A percentile compares a stretch with the other conserved stretches of the same genome.
Evolutionary conservation across 352 stramenopile genomes (phyloP).

Genomic region (Aphanomyces euteiches): DNA sequence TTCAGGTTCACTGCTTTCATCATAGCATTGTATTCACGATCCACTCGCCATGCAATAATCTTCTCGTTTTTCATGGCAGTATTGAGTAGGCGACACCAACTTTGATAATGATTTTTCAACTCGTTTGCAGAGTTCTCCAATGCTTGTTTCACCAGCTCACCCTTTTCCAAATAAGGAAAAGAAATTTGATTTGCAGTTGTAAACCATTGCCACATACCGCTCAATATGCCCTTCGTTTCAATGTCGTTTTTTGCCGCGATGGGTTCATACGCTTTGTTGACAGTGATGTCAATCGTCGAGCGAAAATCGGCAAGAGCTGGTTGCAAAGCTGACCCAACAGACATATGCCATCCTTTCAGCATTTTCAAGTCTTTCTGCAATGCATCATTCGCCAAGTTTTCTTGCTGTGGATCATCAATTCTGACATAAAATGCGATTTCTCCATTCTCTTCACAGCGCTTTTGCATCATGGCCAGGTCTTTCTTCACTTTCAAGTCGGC

Average conservation of each 20-base stretch:
- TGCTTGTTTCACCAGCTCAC: too few species aligned
- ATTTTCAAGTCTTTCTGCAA: slow-evolving; percentile 1
- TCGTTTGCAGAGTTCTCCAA: too few species aligned
- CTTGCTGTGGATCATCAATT: background rate
- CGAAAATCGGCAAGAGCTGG: too few species aligned
- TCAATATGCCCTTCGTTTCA: too few species aligned
- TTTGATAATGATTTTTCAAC: background rate
- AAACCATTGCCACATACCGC: too few species aligned
- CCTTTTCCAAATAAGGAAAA: too few species aligned
- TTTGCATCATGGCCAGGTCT: background rate
- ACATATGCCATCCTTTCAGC: background rate
- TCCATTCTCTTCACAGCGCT: background rate
- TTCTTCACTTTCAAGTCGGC: background rate
- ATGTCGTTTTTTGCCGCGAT: too few species aligned
- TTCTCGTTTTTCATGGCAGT: background rate
- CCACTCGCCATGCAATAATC: background rate
- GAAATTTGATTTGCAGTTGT: too few species aligned
- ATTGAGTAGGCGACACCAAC: background rate
- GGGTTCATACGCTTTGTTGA: too few species aligned
- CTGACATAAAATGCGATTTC: background rate
- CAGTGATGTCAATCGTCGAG: too few species aligned
- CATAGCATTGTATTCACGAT: background rate
- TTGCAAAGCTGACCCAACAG: too few species aligned
- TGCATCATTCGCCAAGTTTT: background rate
- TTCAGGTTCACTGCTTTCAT: background rate